A percentile compares a stretch with the other conserved stretches of the same genome.
Conservation (phyloP, 1,139 yeast species). For the Blastobotrys proliferans region DNA sequence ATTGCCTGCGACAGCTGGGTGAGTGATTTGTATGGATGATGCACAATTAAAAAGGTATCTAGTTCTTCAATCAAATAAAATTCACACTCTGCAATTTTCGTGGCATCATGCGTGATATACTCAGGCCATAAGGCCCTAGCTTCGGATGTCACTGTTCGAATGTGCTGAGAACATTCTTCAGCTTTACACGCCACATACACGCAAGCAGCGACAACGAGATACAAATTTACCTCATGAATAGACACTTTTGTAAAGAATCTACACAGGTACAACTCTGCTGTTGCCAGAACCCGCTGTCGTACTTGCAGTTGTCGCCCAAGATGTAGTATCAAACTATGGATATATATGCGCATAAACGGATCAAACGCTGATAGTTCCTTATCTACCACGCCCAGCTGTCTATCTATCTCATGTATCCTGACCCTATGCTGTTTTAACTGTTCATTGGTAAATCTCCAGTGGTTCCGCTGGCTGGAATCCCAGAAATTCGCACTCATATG, state of each 20-base stretch:
- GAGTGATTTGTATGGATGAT: slow-evolving; percentile 84
- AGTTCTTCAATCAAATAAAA: slow-evolving; percentile 88
- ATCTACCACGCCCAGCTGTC: slow-evolving; percentile 19
- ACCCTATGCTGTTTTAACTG: slow-evolving; percentile 42
- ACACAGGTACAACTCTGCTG: slow-evolving; percentile 80
- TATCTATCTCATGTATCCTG: slow-evolving; percentile 30
- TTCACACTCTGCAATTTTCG: slow-evolving; percentile 94
- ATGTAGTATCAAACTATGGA: slow-evolving; percentile 53
- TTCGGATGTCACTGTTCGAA: slow-evolving; percentile 74
- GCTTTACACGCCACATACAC: slow-evolving; percentile 88
- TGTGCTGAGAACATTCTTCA: slow-evolving; percentile 94
- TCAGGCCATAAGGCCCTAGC: slow-evolving; percentile 95
- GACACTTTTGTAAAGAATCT: slow-evolving; percentile 72
- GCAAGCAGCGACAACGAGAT: slow-evolving; percentile 77
- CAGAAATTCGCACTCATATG: slow-evolving; percentile 51
- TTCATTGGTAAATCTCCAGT: slow-evolving; percentile 59
- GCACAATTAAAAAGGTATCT: slow-evolving; percentile 72
- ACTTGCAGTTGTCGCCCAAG: slow-evolving; percentile 74
- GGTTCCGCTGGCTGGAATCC: slow-evolving; percentile 58
- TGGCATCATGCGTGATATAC: slow-evolving; percentile 84
- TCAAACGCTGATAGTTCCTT: slow-evolving; percentile 28
- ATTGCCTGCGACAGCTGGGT: slow-evolving; percentile 53
- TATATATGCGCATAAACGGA: slow-evolving; percentile 41
- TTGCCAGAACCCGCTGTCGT: slow-evolving; percentile 79
- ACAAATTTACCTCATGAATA: slow-evolving; percentile 75